phyloP scores from a whole-genome alignment of 163 green algal genomes.

The Coccomyxa subellipsoidea region DNA sequence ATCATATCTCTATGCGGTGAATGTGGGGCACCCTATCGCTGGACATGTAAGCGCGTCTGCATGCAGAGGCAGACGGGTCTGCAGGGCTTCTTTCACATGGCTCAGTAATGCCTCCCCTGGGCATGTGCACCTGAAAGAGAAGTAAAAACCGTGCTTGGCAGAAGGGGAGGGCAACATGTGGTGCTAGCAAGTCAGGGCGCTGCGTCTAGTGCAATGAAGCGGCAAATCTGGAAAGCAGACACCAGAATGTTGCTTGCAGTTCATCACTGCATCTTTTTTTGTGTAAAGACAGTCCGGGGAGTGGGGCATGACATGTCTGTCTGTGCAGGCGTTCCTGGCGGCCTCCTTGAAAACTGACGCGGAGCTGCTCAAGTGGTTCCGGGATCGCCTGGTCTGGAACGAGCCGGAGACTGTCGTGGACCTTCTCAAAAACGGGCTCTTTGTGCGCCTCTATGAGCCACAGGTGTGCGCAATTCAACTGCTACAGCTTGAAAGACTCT shows the following conservation, averaged over 20 bases:
- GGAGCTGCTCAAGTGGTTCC: conserved; percentile 71
- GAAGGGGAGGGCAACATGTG: background rate
- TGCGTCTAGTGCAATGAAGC: background rate
- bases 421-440: conserved; percentile 65
- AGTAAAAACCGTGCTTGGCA: too few species aligned
- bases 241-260: too few species aligned
- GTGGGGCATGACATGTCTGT: background rate
- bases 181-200: background rate
- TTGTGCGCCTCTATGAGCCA: conserved; percentile 67
- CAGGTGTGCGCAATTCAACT: conserved; percentile 38
- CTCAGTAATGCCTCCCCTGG: too few species aligned
- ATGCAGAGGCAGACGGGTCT: too few species aligned
- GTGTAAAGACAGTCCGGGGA: background rate
- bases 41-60: too few species aligned
- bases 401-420: conserved; percentile 52
- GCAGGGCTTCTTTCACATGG: too few species aligned
- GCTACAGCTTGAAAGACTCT: too few species aligned
- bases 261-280: background rate
- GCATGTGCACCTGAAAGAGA: too few species aligned
- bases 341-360: conserved; percentile 59
- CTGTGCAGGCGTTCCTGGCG: conserved; percentile 69
- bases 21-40: too few species aligned
- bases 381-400: conserved; percentile 69
- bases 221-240: too few species aligned
- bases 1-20: too few species aligned